These are phyloP conservation scores for Emmonsia crescens DNA, from an alignment of 2,329 filamentous ascomycete genomes.

Conservation along the genomic window DNA sequence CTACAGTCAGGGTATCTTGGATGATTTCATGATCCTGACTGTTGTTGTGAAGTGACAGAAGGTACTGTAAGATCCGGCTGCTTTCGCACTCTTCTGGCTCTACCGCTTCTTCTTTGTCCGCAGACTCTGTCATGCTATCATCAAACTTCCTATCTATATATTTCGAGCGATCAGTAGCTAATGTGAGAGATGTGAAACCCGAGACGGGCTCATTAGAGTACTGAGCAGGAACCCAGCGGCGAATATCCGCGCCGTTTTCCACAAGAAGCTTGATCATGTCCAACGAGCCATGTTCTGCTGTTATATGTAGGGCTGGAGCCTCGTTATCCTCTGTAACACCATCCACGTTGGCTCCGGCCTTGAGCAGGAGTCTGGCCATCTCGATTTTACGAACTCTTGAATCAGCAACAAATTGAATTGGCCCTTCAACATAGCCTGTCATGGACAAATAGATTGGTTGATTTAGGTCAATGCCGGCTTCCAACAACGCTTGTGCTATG, in stretches of 20 bases:
- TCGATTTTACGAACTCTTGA: not conserved
- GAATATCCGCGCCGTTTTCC: constrained; percentile 12
- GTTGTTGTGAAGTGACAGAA: not conserved
- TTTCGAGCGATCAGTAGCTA: not conserved
- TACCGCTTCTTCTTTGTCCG: not conserved
- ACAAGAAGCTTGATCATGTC: constrained; percentile 14
- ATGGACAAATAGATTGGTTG: not conserved
- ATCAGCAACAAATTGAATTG: not conserved
- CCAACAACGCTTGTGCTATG: not conserved
- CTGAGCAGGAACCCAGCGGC: not conserved
- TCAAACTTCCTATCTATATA: not conserved
- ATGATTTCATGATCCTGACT: not conserved
- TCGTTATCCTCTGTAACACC: not conserved
- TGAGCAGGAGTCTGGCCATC: not conserved
- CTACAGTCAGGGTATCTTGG: not conserved
- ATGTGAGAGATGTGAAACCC: not conserved
- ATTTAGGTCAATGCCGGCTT: not conserved
- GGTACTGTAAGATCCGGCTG: not conserved
- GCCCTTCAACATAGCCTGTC: not conserved
- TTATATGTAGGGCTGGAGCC: not conserved
- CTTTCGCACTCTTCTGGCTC: not conserved
- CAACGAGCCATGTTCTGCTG: constrained; percentile 10
- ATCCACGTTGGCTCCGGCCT: not conserved
- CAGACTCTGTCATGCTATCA: not conserved
- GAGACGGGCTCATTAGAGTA: not conserved